Conservation (phyloP, 371 early-diverging fungal species). For the Mortierella sp. region DNA sequence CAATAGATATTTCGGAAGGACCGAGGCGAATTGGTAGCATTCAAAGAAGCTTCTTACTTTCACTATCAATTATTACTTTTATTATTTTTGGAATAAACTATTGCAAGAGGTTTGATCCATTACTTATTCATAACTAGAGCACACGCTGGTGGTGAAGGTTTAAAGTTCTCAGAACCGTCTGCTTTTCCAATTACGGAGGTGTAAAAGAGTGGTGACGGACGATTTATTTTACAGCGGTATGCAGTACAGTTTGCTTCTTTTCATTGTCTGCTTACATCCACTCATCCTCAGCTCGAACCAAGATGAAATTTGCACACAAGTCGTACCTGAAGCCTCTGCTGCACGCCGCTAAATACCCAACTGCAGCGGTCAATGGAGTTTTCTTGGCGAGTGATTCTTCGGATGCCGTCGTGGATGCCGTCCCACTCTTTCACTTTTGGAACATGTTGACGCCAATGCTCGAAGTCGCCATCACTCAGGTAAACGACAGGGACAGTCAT, state of each 20-base stretch:
- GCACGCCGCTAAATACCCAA: conserved; percentile 87
- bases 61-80: too few species aligned
- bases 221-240: background rate
- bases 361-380: conserved; percentile 77
- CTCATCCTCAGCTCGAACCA: background rate
- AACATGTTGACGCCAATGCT: conserved; percentile 82
- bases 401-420: conserved; percentile 65
- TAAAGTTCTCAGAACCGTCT: too few species aligned
- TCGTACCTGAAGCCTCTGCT: conserved; percentile 81
- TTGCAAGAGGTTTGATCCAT: too few species aligned
- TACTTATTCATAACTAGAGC: too few species aligned
- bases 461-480: conserved; percentile 84
- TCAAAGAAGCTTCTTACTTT: too few species aligned
- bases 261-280: background rate
- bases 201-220: background rate
- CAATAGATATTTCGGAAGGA: background rate
- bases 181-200: too few species aligned
- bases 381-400: conserved; percentile 27
- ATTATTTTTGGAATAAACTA: too few species aligned
- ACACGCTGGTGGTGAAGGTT: too few species aligned
- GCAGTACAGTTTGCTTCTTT: too few species aligned
- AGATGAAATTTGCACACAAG: conserved; percentile 62
- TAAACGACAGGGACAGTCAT: conserved; percentile 45
- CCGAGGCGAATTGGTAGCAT: background rate
- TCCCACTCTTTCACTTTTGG: conserved; percentile 87